Evolutionary conservation across 2,329 filamentous ascomycete species (phyloP).

Genomic region (Colletotrichum nymphaeae): DNA sequence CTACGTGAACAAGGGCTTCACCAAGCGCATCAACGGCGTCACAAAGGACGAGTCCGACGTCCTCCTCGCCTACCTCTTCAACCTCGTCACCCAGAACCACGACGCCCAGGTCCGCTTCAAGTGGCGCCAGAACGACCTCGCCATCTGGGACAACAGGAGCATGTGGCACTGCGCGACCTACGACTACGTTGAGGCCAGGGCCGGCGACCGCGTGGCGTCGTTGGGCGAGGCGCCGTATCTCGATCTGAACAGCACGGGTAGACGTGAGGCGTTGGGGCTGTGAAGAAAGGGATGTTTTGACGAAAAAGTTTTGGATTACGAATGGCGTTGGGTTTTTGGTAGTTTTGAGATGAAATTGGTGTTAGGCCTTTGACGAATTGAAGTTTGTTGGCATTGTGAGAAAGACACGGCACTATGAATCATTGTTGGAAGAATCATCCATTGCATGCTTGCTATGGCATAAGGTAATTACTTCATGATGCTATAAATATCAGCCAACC

Average conservation of each 20-base stretch:
- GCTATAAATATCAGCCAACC: not conserved
- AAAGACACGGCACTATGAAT: not conserved
- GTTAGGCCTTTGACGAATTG: not conserved
- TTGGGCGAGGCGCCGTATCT: conserved; percentile 57
- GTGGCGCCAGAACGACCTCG: conserved; percentile 64
- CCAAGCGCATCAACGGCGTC: conserved; percentile 65
- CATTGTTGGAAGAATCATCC: not conserved
- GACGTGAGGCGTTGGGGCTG: conserved; percentile 49
- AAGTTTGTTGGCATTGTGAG: not conserved
- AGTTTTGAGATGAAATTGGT: not conserved
- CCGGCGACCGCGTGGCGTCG: conserved; percentile 55
- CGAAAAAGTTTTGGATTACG: not conserved
- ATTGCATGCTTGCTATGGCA: not conserved
- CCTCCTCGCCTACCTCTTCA: conserved; percentile 60
- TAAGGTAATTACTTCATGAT: not conserved
- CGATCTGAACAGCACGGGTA: conserved; percentile 49
- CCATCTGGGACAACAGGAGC: conserved; percentile 75
- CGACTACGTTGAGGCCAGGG: conserved; percentile 63
- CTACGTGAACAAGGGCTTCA: conserved; percentile 63
- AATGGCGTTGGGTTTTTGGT: conserved; percentile 10
- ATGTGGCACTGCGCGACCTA: conserved; percentile 67
- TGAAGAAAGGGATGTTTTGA: conserved; percentile 5
- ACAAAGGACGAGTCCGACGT: conserved; percentile 64
- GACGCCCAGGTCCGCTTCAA: conserved; percentile 67
- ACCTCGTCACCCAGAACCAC: conserved; percentile 64